Evolutionary conservation across 225 moss, liverwort and hornwort genomes (phyloP), one percentile per base, ranked within the genome.

Genomic region (Climacium dendroides): DNA sequence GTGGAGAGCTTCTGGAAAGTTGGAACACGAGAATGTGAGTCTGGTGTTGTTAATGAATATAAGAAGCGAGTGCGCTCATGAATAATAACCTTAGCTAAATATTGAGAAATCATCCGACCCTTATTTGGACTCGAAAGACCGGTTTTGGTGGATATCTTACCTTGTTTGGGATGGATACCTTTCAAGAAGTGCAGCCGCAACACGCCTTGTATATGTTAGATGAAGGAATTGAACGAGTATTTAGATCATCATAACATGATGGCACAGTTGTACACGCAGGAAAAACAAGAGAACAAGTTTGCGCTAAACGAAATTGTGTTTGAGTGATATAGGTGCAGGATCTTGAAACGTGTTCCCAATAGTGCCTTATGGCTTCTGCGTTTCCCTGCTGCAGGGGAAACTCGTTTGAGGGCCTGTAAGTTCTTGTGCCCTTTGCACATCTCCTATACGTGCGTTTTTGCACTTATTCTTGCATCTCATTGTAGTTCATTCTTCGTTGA

Each of bases 371-470:
- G 99, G 99, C 93, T 99, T 59, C 88, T 99, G 75, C 97, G 99
- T 85, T 99, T 99, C 75, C 99, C 99, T 47, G 96, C 97, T 53
- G 99, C 99, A 24, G 97, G 99, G 41, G 99, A 99, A 96, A 93
- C 92, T 82, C 95, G 99, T 60, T 90, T 99, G 83, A 95, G 94
- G n/a, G 99, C 99, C 81, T 97, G 99, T 97, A 89, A 92, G 97
- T 80, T 62, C 59, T 69, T 23, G 58, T 73, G 57, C 74, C 47
- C 35, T 84, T 67, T 57, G 39, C 73, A 50, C 19, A 47, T 83
- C 34, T 88, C 55, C 11, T 20, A 28, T 23, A 13, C 47, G 25
- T 62, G 71, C 26, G 41, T 29, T 26, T 78, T 43, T 85, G 76
- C 53, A 43, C 23, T 43, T 30, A 20, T 54, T 26, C 70, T 85